Evolutionary conservation across 2,329 filamentous ascomycete species (phyloP), one percentile per base, ranked within the genome.

Genomic region (Elsinoe australis): DNA sequence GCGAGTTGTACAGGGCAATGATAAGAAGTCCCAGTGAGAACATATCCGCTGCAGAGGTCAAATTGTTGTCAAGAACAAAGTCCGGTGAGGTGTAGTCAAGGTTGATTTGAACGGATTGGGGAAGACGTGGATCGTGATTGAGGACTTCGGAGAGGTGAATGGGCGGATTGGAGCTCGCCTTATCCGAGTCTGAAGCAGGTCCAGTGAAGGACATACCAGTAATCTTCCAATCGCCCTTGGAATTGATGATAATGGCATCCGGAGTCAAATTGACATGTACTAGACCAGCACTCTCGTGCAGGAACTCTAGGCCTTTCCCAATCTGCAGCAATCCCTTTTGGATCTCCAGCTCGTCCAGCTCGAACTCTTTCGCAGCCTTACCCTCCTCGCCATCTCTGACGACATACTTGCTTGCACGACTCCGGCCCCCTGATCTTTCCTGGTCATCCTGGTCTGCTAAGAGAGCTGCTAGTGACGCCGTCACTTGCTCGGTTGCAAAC

Each of bases 191-290:
- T 56, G 88, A 85, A 41, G 86, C 79, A 10, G 88, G 85, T 36
- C 85, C 85, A 62, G 85, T 87, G 64, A 95, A 98, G 0, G 85
- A 80, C 31, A 98, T 75, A n/a, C 90, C 92, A 57, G 88, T 90
- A 52, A 98, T 86, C 65, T 98, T 98, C 92, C 92, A 98, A 66
- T 98, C 92, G 39, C 87, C 94, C 78, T 98, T 98, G 32, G 86
- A 80, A 67, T 98, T 98, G 65, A 98, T 80, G 55, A 95, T 83
- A 54, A 98, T 81, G 14, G 89, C 86, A 54, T 96, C 90, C 0
- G 92, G 92, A 0, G 89, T 96, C 54, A 98, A 67, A 62, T 98
- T 98, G 39, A 85, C 87, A 66, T 98, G 92, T 0, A 96, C 87
- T 41, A 98, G 74, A 1, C 87, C 87, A 7, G 90, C 90, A 62